Conservation (phyloP, 2,329 filamentous ascomycete species). For the Penicillium hordei region DNA sequence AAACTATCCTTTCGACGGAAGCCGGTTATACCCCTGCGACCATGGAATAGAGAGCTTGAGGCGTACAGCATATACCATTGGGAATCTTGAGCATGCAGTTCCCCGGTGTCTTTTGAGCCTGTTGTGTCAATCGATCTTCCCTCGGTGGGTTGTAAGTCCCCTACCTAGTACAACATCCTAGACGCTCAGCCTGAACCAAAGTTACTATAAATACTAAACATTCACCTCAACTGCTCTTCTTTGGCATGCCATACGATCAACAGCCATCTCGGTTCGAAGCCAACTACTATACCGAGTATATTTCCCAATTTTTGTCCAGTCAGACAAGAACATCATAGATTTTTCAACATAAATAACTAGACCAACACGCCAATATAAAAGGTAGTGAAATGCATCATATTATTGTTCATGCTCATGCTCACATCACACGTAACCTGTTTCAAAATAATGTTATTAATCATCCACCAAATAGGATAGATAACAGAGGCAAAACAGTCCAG, state of each 20-base stretch:
- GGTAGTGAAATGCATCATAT: conserved; percentile 30
- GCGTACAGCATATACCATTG: neutral
- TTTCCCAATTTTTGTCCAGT: neutral
- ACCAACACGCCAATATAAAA: conserved; percentile 3
- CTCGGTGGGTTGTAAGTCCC: neutral
- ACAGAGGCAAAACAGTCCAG: neutral
- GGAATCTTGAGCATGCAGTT: neutral
- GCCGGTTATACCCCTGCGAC: neutral
- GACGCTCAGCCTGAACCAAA: neutral
- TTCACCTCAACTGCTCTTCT: no score
- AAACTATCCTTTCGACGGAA: neutral
- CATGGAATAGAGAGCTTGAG: neutral
- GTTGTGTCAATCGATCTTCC: neutral
- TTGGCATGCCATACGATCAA: neutral
- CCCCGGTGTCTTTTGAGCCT: neutral
- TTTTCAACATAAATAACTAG: conserved; percentile 12
- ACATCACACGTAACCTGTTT: conserved; percentile 39
- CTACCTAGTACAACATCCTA: neutral
- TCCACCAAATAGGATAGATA: neutral
- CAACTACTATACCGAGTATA: conserved; percentile 4
- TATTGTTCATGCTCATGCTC: conserved; percentile 36
- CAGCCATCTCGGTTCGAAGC: neutral
- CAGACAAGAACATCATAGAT: conserved; percentile 12
- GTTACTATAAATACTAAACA: neutral
- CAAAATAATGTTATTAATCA: conserved; percentile 10